Base-by-base conservation (phyloP, 257 asterid genomes). In the Coffea canephora region DNA sequence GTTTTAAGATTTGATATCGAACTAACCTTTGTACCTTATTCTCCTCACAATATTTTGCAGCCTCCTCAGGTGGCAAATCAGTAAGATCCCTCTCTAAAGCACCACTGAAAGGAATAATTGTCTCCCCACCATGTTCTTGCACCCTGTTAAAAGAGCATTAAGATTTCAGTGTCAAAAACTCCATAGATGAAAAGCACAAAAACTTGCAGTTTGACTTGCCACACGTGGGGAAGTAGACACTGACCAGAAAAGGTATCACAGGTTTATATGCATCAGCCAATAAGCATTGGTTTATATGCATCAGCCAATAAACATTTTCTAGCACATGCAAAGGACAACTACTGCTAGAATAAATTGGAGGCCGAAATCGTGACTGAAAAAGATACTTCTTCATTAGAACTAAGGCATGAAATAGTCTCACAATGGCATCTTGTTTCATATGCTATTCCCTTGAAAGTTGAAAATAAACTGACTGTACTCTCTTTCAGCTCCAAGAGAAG, bases 121-220 rank as follows among this genome's bases (percentile, higher is more conserved):
- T 77, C 81, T 89, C 99, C 83, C 95, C 99, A 73, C 99, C 99
- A 85, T 96, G 99, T 88, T 96, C 99, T 84, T 96, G 99, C 86
- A 96, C 98, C 99, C 99, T 96, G 81, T 68, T 80, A 79, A 82
- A 66, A 66, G 45, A 41, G 34, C 49, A 70, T 70, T 15, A 41
- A 34, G 8, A 43, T 12, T 25, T 80, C 39, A 39, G 25, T 31
- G 64, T 52, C 39, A 13, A 48, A 16, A 55, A 25, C 10, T 12
- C 7, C 39, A 23, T 45, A 11, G 1, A 62, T 45, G 23, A 48
- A 50, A 62, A 7, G 6, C 9, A 41, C 14, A 36, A 41, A 50
- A n/a, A 41, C 11, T n/a, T 18, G 55, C 19, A 21, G 31, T 69
- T 69, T 25, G 12, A 55, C 46, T 66, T 23, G 75, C 62, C 65